Conservation (phyloP, 768 basidiomycete species). For the Collybia sordida region DNA sequence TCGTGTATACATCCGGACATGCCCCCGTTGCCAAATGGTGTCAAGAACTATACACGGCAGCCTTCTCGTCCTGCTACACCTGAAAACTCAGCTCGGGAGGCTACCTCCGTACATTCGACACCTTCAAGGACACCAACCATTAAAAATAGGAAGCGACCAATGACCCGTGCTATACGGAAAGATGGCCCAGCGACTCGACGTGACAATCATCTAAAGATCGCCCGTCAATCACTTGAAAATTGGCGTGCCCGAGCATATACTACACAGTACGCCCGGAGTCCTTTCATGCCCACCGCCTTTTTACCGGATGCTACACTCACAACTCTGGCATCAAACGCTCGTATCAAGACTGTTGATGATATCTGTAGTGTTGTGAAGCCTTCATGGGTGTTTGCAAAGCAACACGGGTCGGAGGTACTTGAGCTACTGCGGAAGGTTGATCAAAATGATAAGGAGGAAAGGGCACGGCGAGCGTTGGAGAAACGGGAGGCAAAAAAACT, state of each 20-base stretch:
- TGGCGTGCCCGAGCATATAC: slow-evolving; percentile 14
- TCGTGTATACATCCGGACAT: too few species aligned
- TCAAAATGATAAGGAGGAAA: neutral
- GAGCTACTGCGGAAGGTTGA: slow-evolving; percentile 7
- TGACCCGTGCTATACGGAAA: too few species aligned
- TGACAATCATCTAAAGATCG: slow-evolving; percentile 13
- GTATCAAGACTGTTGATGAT: slow-evolving; percentile 14
- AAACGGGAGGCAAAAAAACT: neutral
- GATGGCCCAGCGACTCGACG: slow-evolving; percentile 10
- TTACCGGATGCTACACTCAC: slow-evolving; percentile 26
- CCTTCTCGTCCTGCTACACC: too few species aligned
- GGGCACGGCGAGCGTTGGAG: neutral
- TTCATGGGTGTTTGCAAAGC: slow-evolving; percentile 11
- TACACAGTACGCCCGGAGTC: slow-evolving; percentile 6
- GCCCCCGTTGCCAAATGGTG: too few species aligned
- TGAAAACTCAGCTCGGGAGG: too few species aligned
- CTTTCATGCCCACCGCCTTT: slow-evolving; percentile 12
- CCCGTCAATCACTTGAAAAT: neutral
- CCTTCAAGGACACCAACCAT: slow-evolving; percentile 15
- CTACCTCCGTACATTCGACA: neutral
- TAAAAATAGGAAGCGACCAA: slow-evolving; percentile 19
- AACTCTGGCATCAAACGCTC: slow-evolving; percentile 19
- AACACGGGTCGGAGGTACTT: slow-evolving; percentile 21
- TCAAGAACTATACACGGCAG: too few species aligned
- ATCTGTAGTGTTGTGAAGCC: slow-evolving; percentile 3